A percentile compares a stretch with the other conserved stretches of the same genome.
Conservation (phyloP, 768 basidiomycete genomes). For the Boletus vinaceobasis region DNA sequence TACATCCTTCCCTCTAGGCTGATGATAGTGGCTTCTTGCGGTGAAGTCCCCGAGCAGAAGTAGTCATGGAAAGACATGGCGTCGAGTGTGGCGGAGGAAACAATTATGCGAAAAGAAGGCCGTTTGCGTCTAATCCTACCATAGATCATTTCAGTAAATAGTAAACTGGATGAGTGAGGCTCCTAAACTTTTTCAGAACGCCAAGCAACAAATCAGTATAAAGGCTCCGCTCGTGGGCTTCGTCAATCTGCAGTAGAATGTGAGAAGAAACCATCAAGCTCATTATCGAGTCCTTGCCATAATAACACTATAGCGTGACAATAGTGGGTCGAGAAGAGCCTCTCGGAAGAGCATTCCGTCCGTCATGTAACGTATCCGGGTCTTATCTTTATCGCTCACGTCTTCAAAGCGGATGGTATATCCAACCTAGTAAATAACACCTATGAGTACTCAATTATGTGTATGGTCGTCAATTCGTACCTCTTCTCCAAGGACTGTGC, state of each 20-base stretch:
- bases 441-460: background rate
- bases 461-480: conserved; percentile 35
- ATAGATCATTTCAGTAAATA: conserved; percentile 1
- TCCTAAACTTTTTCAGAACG: conserved; percentile 80
- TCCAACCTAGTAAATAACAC: conserved; percentile 66
- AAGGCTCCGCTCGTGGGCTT: conserved; percentile 95
- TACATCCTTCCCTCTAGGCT: conserved; percentile 93
- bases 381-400: conserved; percentile 77
- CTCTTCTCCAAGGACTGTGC: conserved; percentile 84
- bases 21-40: conserved; percentile 76
- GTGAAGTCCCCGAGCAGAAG: conserved; percentile 64
- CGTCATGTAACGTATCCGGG: conserved; percentile 93
- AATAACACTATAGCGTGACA: conserved; percentile 91
- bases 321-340: conserved; percentile 84
- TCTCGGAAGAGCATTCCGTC: conserved; percentile 98
- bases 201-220: conserved; percentile 94
- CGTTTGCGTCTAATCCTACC: conserved; percentile 86
- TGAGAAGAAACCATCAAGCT: background rate
- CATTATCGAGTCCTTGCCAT: conserved; percentile 59
- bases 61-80: conserved; percentile 86
- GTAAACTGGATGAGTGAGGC: background rate
- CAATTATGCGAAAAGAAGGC: conserved; percentile 83
- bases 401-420: conserved; percentile 98
- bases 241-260: conserved; percentile 68
- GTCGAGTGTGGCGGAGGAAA: conserved; percentile 96